Percentiles rank a stretch among this genome's conserved stretches.
Evolutionary conservation across 2,329 filamentous ascomycete species (phyloP).

Genomic region (Cladophialophora exuberans): DNA sequence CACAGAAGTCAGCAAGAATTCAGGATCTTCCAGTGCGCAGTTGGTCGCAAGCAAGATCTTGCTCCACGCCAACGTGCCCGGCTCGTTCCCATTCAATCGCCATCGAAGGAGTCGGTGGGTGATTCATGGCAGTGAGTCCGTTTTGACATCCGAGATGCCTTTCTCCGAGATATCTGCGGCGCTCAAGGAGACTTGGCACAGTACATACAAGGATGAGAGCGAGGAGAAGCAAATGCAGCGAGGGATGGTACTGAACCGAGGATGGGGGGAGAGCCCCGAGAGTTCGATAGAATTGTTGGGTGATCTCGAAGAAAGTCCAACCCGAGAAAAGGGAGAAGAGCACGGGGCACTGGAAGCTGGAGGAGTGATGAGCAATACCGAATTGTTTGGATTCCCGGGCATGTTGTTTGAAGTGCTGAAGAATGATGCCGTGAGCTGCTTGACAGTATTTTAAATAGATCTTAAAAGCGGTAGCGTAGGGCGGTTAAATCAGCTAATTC

Average conservation of each 20-base stretch:
- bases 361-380: constrained; percentile 70
- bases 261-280: constrained; percentile 82
- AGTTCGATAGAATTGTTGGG: constrained; percentile 85
- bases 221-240: constrained; percentile 59
- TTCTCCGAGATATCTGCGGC: constrained; percentile 73
- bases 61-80: constrained; percentile 90
- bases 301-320: constrained; percentile 77
- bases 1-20: constrained; percentile 6
- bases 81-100: constrained; percentile 94
- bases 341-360: constrained; percentile 50
- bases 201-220: constrained; percentile 61
- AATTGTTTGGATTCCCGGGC: constrained; percentile 90
- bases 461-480: background rate
- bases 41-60: constrained; percentile 90
- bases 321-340: constrained; percentile 31
- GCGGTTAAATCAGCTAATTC: constrained; percentile 1
- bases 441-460: constrained; percentile 66
- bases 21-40: constrained; percentile 53
- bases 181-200: constrained; percentile 71
- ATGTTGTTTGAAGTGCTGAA: constrained; percentile 94
- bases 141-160: constrained; percentile 73
- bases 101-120: constrained; percentile 89
- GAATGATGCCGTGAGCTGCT: constrained; percentile 84
- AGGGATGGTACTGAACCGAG: constrained; percentile 84
- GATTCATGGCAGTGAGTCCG: constrained; percentile 54